Conservation (phyloP, 2,329 filamentous ascomycete species). For the Ambrosiella xylebori region DNA sequence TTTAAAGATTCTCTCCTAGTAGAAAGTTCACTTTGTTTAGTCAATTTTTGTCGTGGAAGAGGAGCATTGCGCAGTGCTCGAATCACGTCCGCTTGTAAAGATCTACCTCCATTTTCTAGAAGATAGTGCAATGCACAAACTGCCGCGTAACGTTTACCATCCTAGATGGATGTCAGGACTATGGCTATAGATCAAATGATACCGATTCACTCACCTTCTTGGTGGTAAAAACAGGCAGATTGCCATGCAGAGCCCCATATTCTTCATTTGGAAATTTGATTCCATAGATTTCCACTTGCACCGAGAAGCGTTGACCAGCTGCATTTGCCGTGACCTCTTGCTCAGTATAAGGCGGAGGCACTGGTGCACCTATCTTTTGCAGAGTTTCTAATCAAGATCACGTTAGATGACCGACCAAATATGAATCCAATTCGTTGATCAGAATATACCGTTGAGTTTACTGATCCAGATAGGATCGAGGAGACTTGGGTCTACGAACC, state of each 20-base stretch:
- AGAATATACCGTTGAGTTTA: neutral
- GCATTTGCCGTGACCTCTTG: neutral
- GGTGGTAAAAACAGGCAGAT: conserved; percentile 23
- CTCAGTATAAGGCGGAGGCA: neutral
- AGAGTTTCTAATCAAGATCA: neutral
- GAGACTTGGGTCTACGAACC: neutral
- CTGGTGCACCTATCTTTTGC: neutral
- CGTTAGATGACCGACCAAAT: neutral
- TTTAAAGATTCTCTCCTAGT: too few species aligned
- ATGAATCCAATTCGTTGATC: neutral
- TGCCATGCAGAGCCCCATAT: conserved; percentile 20
- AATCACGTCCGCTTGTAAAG: neutral
- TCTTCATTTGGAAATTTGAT: conserved; percentile 18
- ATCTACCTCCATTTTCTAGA: neutral
- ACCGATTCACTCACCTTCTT: conserved; percentile 27
- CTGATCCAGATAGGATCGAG: conserved; percentile 3
- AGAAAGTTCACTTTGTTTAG: too few species aligned
- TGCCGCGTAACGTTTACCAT: conserved; percentile 37
- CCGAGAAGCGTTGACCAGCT: neutral
- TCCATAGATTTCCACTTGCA: neutral
- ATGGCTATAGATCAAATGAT: neutral
- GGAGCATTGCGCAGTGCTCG: too few species aligned
- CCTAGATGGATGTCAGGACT: conserved; percentile 15
- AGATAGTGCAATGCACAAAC: conserved; percentile 27
- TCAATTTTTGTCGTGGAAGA: too few species aligned